Evolutionary conservation across 2,329 filamentous ascomycete species (phyloP).

Genomic region (Aureobasidium sp.): DNA sequence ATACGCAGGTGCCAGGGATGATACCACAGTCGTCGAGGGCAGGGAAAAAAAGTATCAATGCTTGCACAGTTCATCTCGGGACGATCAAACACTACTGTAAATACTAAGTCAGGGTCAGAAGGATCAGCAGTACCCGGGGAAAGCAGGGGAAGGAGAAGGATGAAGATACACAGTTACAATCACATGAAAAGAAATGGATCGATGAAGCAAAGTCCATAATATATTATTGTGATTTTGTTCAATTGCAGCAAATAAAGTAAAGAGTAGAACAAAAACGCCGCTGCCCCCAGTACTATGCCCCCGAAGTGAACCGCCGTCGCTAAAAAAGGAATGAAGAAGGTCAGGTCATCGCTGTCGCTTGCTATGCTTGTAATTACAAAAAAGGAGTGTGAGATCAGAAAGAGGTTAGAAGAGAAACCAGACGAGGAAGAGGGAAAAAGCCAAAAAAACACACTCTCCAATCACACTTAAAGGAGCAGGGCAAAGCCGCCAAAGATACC

Average conservation of each 20-base stretch:
- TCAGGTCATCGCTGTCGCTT: conserved; percentile 12
- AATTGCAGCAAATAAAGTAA: background rate
- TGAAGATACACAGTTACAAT: background rate
- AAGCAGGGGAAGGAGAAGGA: background rate
- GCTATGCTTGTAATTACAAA: conserved; percentile 9
- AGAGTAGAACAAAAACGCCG: background rate
- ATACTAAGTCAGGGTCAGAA: background rate
- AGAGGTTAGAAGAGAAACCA: background rate
- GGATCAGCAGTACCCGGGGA: background rate
- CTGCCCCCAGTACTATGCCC: background rate
- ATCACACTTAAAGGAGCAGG: conserved; percentile 24
- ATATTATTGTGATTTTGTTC: background rate
- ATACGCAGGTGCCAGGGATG: background rate
- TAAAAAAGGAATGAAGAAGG: background rate
- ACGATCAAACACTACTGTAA: background rate
- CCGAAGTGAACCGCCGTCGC: background rate
- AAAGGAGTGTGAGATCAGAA: background rate
- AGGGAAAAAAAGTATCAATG: background rate
- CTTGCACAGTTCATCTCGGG: background rate
- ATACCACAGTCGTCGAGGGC: background rate
- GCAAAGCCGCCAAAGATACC: conserved; percentile 54
- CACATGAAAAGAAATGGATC: background rate
- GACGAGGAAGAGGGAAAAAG: background rate
- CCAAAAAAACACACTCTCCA: background rate
- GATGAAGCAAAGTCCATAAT: background rate